A percentile compares a stretch with the other conserved stretches of the same genome.
phyloP scores from a whole-genome alignment of 306 rosid species.

The Benincasa hispida region DNA sequence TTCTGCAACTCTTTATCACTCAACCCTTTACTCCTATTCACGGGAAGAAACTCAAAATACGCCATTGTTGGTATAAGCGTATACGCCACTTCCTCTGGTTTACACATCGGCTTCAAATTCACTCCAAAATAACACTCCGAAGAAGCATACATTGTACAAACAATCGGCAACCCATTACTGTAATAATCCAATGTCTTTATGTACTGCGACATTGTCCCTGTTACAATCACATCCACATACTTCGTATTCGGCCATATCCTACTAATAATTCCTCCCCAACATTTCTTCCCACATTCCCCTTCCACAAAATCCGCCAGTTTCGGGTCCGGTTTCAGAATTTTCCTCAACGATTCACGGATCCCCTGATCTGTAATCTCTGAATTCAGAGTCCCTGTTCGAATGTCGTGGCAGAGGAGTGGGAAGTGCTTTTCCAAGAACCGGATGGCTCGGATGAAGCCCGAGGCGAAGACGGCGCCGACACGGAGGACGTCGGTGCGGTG shows the following conservation, averaged over 20 bases:
- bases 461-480: slow-evolving; percentile 76
- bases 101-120: slow-evolving; percentile 67
- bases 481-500: slow-evolving; percentile 52
- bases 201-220: slow-evolving; percentile 94
- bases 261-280: slow-evolving; percentile 71
- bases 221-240: slow-evolving; percentile 89
- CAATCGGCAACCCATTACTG: slow-evolving; percentile 70
- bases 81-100: slow-evolving; percentile 59
- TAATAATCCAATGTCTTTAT: slow-evolving; percentile 72
- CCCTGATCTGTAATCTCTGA: slow-evolving; percentile 25
- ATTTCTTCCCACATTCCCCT: slow-evolving; percentile 34
- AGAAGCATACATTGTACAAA: slow-evolving; percentile 81
- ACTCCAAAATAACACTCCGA: slow-evolving; percentile 88
- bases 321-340: slow-evolving; percentile 39
- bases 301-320: slow-evolving; percentile 47
- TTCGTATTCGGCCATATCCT: slow-evolving; percentile 81
- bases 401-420: slow-evolving; percentile 45
- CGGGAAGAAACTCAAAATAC: slow-evolving; percentile 66
- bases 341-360: slow-evolving; percentile 41
- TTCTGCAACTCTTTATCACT: slow-evolving; percentile 29
- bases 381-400: slow-evolving; percentile 46
- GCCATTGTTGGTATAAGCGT: slow-evolving; percentile 85
- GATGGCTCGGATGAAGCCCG: slow-evolving; percentile 70
- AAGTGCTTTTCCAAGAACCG: slow-evolving; percentile 65
- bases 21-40: slow-evolving; percentile 30